Conservation (phyloP, 441 rosid genomes). For the Hura crepitans region DNA sequence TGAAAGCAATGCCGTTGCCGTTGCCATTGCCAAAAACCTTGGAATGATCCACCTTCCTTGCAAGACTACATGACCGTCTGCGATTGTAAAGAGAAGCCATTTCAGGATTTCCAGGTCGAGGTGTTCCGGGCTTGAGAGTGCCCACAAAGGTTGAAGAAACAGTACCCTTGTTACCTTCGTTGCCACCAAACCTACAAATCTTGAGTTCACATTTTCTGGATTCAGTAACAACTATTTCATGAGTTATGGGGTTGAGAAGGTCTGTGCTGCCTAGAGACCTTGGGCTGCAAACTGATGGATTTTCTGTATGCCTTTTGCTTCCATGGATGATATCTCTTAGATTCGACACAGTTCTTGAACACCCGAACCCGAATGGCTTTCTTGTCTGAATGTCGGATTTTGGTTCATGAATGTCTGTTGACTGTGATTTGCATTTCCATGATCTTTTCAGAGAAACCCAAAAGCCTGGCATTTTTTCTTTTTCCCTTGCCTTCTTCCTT, state of each 20-base stretch:
- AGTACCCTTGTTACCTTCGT: too few species aligned
- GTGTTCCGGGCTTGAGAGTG: too few species aligned
- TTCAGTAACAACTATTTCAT: conserved; percentile 32
- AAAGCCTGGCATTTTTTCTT: conserved; percentile 38
- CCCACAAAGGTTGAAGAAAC: conserved; percentile 30
- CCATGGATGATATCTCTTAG: conserved; percentile 41
- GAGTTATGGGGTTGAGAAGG: conserved; percentile 30
- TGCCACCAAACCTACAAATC: conserved; percentile 23
- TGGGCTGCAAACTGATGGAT: conserved; percentile 40
- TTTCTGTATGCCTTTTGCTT: conserved; percentile 37
- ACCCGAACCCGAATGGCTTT: conserved; percentile 29
- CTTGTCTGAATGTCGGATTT: too few species aligned
- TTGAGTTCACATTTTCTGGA: conserved; percentile 34
- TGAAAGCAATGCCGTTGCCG: conserved; percentile 4
- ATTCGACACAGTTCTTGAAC: conserved; percentile 44
- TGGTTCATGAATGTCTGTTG: conserved; percentile 37
- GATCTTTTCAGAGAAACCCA: conserved; percentile 53
- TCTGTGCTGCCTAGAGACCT: conserved; percentile 41
- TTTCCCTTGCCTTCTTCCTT: too few species aligned
- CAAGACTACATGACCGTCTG: conserved; percentile 18
- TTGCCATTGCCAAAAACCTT: too few species aligned
- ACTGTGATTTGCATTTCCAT: conserved; percentile 45
- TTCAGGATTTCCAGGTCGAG: too few species aligned
- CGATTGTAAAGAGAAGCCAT: conserved; percentile 18
- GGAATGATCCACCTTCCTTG: conserved; percentile 23